Evolutionary conservation across 2,329 filamentous ascomycete genomes (phyloP).

Genomic region (Cordyceps tenuipes): DNA sequence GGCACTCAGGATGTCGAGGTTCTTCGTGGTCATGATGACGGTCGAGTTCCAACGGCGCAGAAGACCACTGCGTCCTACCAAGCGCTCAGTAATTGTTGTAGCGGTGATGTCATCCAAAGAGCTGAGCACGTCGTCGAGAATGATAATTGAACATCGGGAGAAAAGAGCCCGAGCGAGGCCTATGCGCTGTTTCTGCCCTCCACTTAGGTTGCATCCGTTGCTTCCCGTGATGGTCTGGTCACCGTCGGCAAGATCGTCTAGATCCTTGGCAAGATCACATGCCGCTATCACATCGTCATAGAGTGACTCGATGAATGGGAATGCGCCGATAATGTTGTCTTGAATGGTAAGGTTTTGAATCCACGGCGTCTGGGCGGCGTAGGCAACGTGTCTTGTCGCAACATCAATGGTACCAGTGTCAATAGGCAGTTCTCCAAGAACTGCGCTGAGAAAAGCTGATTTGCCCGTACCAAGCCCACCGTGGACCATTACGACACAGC

Average conservation of each 20-base stretch:
- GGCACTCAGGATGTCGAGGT: not conserved
- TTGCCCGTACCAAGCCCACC: slow-evolving; percentile 26
- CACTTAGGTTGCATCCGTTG: slow-evolving; percentile 2
- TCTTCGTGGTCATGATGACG: slow-evolving; percentile 9
- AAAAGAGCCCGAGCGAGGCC: slow-evolving; percentile 9
- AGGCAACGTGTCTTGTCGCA: slow-evolving; percentile 19
- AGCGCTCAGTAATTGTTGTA: not conserved
- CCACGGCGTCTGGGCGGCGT: slow-evolving; percentile 26
- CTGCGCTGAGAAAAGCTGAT: slow-evolving; percentile 24
- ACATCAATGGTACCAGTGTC: slow-evolving; percentile 18
- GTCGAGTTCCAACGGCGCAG: slow-evolving; percentile 12
- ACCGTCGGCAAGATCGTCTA: slow-evolving; percentile 18
- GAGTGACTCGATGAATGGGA: slow-evolving; percentile 23
- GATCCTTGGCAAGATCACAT: slow-evolving; percentile 26
- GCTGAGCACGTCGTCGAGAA: slow-evolving; percentile 14
- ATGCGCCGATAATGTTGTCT: slow-evolving; percentile 28
- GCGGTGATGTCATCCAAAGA: slow-evolving; percentile 12
- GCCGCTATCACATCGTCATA: slow-evolving; percentile 25
- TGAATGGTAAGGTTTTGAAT: slow-evolving; percentile 26
- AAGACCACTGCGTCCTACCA: slow-evolving; percentile 10
- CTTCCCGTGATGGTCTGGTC: slow-evolving; percentile 23
- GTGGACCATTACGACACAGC: slow-evolving; percentile 23
- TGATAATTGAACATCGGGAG: slow-evolving; percentile 7
- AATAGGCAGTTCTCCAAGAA: slow-evolving; percentile 21
- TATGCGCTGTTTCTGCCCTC: slow-evolving; percentile 2